These are phyloP conservation scores for Lentinula detonsa DNA, from an alignment of 768 basidiomycete genomes.

Conservation along the genomic window DNA sequence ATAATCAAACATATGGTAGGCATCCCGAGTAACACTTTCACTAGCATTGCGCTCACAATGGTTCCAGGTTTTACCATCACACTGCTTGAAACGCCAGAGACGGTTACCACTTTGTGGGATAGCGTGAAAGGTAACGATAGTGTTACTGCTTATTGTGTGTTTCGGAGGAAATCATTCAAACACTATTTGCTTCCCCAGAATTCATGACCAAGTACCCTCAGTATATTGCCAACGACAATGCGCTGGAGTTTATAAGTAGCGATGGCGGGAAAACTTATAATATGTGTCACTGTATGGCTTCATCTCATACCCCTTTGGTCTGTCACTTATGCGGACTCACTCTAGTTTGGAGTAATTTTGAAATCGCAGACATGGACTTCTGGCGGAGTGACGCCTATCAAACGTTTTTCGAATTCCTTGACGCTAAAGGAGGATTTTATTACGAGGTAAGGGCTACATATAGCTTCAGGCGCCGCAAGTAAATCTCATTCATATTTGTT, in stretches of 20 bases:
- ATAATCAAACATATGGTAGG: constrained; percentile 61
- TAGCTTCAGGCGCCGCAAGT: too few relatives aligned
- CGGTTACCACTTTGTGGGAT: constrained; percentile 72
- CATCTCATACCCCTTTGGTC: background rate
- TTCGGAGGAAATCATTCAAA: background rate
- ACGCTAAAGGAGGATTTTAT: constrained; percentile 64
- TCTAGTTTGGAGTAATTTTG: constrained; percentile 61
- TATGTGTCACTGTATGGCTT: constrained; percentile 58
- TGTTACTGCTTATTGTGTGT: constrained; percentile 5
- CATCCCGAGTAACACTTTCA: background rate
- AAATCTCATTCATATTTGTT: background rate
- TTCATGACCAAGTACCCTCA: constrained; percentile 52
- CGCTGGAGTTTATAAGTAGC: constrained; percentile 46
- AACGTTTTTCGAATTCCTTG: constrained; percentile 62
- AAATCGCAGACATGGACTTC: constrained; percentile 66
- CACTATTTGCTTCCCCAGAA: constrained; percentile 24
- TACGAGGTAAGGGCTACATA: constrained; percentile 34
- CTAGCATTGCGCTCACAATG: constrained; percentile 11
- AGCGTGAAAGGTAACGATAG: constrained; percentile 49
- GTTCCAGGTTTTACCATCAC: constrained; percentile 61
- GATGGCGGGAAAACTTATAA: constrained; percentile 60
- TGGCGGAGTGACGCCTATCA: constrained; percentile 65
- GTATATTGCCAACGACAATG: constrained; percentile 52
- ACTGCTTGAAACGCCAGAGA: constrained; percentile 68
- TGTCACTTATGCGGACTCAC: background rate